Base-by-base conservation (phyloP, 345 rosid species). In the Corchorus capsularis region DNA sequence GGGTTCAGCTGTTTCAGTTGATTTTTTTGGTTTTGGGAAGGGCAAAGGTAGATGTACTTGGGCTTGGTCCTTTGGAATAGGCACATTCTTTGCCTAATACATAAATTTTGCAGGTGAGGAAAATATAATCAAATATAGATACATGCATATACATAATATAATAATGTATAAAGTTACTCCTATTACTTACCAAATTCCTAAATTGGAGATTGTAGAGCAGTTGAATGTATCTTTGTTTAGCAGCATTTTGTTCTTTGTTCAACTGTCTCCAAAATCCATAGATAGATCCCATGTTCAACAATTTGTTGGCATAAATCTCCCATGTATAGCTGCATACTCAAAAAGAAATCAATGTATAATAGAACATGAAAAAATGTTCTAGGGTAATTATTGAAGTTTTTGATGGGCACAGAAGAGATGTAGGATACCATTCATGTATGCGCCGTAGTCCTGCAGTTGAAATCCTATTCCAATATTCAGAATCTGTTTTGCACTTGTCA, bases 191-290 rank as follows among this genome's bases (percentile, higher is more conserved):
- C 90, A 90, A 68, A 53, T 76, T 86, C 83, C 85, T 90, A 85
- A 91, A 89, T 57, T 86, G 99, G 54, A 92, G 94, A 77, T 78
- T 86, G 81, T 91, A 89, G 72, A 93, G 71, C 83, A 91, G 43
- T 20, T 93, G 85, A 64, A 85, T 83, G 82, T 96, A 96, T 87
- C 97, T 83, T 55, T 89, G 90, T 77, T 88, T 92, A 2, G 97
- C 93, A 67, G 73, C 83, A 83, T 89, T 93, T 57, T 88, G 97
- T 49, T 90, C 92, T 85, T 83, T 88, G 82, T 89, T 92, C 81
- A 93, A 69, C 43, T 86, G 86, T 88, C 92, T 89, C 98, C 97
- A 93, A 75, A 96, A 83, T 59, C 93, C 89, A 43, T 96, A 93
- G 8, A 85, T 34, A 7, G 93, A 87, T 77, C 97, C 98, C 98